These are phyloP conservation scores for Boletellus dicymbophilus DNA, from an alignment of 1,284 basidiomycete species.

Conservation along the genomic window DNA sequence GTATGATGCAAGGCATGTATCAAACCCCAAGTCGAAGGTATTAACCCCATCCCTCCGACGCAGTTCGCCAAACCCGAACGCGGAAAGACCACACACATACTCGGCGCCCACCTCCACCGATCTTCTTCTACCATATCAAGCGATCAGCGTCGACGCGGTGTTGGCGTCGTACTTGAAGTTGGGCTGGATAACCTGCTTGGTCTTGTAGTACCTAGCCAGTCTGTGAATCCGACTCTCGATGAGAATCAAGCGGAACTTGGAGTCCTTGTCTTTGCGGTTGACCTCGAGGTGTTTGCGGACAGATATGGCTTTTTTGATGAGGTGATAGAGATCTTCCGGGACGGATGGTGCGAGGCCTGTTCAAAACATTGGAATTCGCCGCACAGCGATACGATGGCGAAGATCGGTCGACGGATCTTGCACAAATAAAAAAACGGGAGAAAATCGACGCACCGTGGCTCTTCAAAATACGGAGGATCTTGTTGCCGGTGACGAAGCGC, in stretches of 20 bases:
- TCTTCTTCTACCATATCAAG: too few relatives aligned
- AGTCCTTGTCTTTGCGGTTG: constrained; percentile 99
- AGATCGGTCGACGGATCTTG: too few relatives aligned
- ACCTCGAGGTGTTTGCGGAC: constrained; percentile 99
- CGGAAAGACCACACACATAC: too few relatives aligned
- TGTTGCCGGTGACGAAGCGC: constrained; percentile 98
- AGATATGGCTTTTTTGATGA: constrained; percentile 99
- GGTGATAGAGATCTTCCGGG: constrained; percentile 99
- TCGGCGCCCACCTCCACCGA: too few relatives aligned
- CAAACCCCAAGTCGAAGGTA: too few relatives aligned
- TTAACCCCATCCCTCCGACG: background rate
- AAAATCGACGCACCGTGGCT: constrained; percentile 87
- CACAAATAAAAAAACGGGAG: too few relatives aligned
- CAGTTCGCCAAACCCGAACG: too few relatives aligned
- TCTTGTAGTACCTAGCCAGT: constrained; percentile 96
- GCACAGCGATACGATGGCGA: too few relatives aligned
- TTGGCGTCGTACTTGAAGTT: too few relatives aligned
- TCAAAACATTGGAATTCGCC: too few relatives aligned
- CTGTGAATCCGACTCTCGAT: constrained; percentile 99
- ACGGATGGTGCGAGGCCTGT: constrained; percentile 94
- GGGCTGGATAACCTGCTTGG: constrained; percentile 97
- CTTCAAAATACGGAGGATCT: constrained; percentile 99
- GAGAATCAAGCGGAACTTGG: constrained; percentile 97
- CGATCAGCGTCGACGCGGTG: constrained; percentile 86
- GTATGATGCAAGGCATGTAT: too few relatives aligned